A percentile compares a stretch with the other conserved stretches of the same genome.
Conservation (phyloP, 441 rosid species). For the Eugenia klotzschiana region DNA sequence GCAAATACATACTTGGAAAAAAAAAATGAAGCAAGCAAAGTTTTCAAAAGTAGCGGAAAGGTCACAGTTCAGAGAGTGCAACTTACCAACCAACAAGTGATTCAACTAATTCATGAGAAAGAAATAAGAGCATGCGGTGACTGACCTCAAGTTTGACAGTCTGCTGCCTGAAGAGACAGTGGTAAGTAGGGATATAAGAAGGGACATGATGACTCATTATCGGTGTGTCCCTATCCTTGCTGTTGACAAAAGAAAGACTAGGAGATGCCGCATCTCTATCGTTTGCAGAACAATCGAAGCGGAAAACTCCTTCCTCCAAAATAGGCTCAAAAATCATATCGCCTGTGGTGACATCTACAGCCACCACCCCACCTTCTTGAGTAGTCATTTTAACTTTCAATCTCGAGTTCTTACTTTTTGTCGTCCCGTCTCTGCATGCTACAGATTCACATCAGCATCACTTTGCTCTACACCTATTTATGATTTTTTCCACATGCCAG, state of each 20-base stretch:
- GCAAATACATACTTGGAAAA: neutral
- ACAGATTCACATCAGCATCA: neutral
- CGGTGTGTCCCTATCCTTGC: conserved; percentile 43
- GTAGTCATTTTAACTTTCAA: conserved; percentile 26
- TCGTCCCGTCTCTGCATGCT: neutral
- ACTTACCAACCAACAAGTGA: neutral
- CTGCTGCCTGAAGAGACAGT: conserved; percentile 32
- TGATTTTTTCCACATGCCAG: neutral
- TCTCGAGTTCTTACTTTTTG: neutral
- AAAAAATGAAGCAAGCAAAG: neutral
- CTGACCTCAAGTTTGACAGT: conserved; percentile 59
- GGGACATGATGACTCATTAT: conserved; percentile 30
- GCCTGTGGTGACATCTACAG: conserved; percentile 18
- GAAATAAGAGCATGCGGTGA: neutral
- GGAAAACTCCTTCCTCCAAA: conserved; percentile 60
- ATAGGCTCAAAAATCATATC: conserved; percentile 63
- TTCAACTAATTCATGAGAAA: neutral
- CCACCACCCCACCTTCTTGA: conserved; percentile 15
- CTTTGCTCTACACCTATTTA: neutral
- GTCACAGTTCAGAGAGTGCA: neutral
- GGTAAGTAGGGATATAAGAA: conserved; percentile 33
- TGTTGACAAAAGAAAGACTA: conserved; percentile 52
- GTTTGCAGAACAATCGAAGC: conserved; percentile 54
- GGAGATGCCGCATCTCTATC: conserved; percentile 49
- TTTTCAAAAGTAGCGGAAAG: neutral